A percentile compares a stretch with the other conserved stretches of the same genome.
These are phyloP conservation scores for Alternaria arborescens DNA, from an alignment of 2,329 filamentous ascomycete species.

Conservation along the genomic window DNA sequence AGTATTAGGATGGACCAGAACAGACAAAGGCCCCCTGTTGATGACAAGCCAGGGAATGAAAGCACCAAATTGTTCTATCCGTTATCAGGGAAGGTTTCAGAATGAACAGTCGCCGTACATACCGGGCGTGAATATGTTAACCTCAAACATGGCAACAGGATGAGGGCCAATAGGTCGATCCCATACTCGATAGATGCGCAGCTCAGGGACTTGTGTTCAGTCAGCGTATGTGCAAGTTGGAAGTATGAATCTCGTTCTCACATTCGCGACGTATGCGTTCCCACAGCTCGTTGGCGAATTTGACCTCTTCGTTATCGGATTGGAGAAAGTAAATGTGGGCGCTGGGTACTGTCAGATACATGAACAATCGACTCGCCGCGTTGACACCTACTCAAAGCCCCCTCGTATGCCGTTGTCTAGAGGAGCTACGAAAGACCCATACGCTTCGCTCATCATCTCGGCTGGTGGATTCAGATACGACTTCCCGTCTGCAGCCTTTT, in stretches of 20 bases:
- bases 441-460: slow-evolving; percentile 70
- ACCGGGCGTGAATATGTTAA: slow-evolving; percentile 81
- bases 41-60: slow-evolving; percentile 87
- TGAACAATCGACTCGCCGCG: background rate
- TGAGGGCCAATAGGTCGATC: slow-evolving; percentile 83
- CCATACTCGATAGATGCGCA: slow-evolving; percentile 82
- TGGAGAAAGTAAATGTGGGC: slow-evolving; percentile 84
- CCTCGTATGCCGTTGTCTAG: slow-evolving; percentile 71
- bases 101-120: background rate
- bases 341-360: slow-evolving; percentile 22
- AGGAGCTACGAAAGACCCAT: slow-evolving; percentile 73
- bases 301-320: slow-evolving; percentile 66
- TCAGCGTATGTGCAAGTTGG: slow-evolving; percentile 8
- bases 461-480: slow-evolving; percentile 73
- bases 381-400: slow-evolving; percentile 71
- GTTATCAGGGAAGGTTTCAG: background rate
- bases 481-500: slow-evolving; percentile 77
- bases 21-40: slow-evolving; percentile 81
- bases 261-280: slow-evolving; percentile 82
- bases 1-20: slow-evolving; percentile 83
- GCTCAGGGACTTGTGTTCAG: slow-evolving; percentile 74
- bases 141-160: slow-evolving; percentile 88
- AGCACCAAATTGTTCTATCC: slow-evolving; percentile 78
- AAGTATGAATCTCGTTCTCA: slow-evolving; percentile 51
- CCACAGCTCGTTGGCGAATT: slow-evolving; percentile 77